Evolutionary conservation across 2,329 filamentous ascomycete species (phyloP), one percentile per base, ranked within the genome.

Genomic region (Phyllosticta citrichinensis): DNA sequence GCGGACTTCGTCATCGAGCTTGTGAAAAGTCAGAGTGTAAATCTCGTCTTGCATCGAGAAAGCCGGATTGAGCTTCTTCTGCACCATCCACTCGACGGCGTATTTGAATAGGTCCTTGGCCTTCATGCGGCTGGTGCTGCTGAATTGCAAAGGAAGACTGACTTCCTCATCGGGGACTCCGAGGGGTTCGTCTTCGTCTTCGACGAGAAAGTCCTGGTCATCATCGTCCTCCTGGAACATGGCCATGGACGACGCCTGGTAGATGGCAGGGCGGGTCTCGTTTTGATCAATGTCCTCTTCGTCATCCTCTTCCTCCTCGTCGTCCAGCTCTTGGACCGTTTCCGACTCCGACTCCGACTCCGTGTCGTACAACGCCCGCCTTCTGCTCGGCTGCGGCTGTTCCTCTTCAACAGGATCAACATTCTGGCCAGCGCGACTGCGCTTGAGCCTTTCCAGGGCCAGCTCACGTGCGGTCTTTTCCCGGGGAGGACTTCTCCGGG

Each of bases 61-160:
- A 0, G 79, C 83, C 0, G 88, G 88, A 65, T 91, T 87, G 57
- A 94, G 79, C 66, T 87, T 86, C 69, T 88, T 88, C 67, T 91
- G 87, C 2, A 93, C 85, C 74, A 92, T 87, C 88, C 88, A 93
- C 69, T 91, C 87, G 1, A 93, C 79, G 0, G 84, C 87, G 66
- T 86, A 84, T 55, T 82, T 83, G 75, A 93, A 93, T 56, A 91
- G 83, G 50, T 89, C 85, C 64, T 85, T 86, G 0, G 86, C 76
- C 57, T 87, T 87, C 65, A 86, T 85, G 64, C 85, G 84, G 0
- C 83, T 81, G 61, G 87, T 80, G 3, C 80, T 74, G 0, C 85
- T 88, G 70, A 90, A 91, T 66, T 87, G 77, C 0, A 92, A 76
- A 0, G 89, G 89, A 2, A 90, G 83, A 3, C 79, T 77, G 11